Evolutionary conservation across 208 protist genomes (phyloP).

Genomic region (Acanthamoeba divionensis): DNA sequence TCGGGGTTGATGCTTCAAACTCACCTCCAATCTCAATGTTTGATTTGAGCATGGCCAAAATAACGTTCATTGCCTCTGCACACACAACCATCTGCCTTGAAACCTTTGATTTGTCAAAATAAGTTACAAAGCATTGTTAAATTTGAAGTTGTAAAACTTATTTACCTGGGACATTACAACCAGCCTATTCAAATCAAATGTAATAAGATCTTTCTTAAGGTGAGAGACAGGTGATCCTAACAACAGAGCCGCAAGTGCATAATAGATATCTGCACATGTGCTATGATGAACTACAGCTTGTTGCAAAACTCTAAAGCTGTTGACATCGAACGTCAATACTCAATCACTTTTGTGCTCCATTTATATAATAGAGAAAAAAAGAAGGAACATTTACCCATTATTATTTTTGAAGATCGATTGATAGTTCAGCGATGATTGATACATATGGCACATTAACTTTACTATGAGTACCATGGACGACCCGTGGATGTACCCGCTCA

Average conservation of each 20-base stretch:
- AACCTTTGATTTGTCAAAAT: not conserved
- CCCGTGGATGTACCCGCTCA: slow-evolving; percentile 41
- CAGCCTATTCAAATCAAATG: not conserved
- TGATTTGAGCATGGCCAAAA: slow-evolving; percentile 26
- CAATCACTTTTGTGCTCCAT: not conserved
- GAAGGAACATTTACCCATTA: not conserved
- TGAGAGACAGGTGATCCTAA: not conserved
- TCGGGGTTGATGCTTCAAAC: not conserved
- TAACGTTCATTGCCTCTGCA: slow-evolving; percentile 12
- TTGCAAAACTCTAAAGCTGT: slow-evolving; percentile 26
- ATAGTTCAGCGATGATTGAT: slow-evolving; percentile 29
- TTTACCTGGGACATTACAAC: not conserved
- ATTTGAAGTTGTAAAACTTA: not conserved
- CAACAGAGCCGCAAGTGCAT: not conserved
- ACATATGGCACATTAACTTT: slow-evolving; percentile 1
- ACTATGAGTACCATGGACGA: slow-evolving; percentile 34
- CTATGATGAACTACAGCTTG: slow-evolving; percentile 14
- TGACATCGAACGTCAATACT: not conserved
- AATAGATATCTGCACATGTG: slow-evolving; percentile 44
- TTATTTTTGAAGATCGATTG: not conserved
- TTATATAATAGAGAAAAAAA: not conserved
- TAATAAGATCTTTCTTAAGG: not conserved
- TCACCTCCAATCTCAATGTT: slow-evolving; percentile 22
- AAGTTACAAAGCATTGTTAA: not conserved
- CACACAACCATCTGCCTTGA: slow-evolving; percentile 44